Conservation (phyloP, 331 rosid species). For the Acacia pycnantha region DNA sequence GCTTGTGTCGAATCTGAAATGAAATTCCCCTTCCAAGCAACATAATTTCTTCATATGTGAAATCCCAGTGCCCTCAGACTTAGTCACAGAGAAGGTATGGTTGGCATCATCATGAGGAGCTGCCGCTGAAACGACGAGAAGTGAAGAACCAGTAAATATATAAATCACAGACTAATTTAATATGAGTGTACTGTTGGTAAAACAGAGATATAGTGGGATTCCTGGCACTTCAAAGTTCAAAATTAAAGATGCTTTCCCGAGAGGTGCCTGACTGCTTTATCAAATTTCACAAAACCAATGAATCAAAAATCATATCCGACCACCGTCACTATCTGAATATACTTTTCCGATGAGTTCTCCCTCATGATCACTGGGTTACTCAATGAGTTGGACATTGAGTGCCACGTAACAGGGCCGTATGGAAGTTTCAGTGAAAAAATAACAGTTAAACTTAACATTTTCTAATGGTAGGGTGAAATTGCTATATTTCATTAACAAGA, state of each 20-base stretch:
- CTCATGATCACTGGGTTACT: conserved; percentile 61
- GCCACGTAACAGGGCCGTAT: no score
- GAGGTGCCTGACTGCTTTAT: conserved; percentile 64
- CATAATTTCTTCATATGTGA: conserved; percentile 1
- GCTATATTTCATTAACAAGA: no score
- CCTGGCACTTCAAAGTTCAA: conserved; percentile 51
- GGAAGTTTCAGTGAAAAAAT: no score
- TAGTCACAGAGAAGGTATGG: conserved; percentile 1
- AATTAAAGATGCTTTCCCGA: conserved; percentile 46
- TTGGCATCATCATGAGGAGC: not conserved
- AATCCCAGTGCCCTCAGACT: conserved; percentile 4
- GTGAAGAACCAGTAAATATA: not conserved
- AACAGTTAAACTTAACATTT: no score
- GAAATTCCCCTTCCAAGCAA: not conserved
- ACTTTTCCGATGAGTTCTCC: conserved; percentile 60
- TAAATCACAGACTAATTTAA: no score
- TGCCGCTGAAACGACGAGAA: no score
- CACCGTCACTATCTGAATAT: conserved; percentile 63
- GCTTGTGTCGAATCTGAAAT: not conserved
- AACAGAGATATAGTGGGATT: not conserved
- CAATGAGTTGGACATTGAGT: conserved; percentile 12
- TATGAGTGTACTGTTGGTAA: no score
- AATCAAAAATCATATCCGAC: conserved; percentile 91
- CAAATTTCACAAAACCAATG: conserved; percentile 82
- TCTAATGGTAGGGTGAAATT: no score